A percentile compares a stretch with the other conserved stretches of the same genome.
These are phyloP conservation scores for Anthoceros angustus DNA, from an alignment of 225 moss, liverwort and hornwort genomes.

Conservation along the genomic window DNA sequence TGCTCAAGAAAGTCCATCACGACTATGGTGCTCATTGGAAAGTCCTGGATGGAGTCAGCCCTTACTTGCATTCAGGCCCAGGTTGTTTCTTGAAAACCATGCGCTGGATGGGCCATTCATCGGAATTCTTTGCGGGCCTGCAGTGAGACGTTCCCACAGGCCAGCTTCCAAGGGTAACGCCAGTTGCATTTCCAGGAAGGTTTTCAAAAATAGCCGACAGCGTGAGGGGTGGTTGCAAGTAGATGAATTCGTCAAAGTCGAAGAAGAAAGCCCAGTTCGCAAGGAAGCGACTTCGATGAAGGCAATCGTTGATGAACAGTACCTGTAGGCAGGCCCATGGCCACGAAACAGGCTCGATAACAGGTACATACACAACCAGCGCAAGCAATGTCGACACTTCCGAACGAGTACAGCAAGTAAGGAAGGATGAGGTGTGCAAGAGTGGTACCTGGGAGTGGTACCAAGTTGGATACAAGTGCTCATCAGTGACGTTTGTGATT, in stretches of 20 bases:
- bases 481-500: neutral
- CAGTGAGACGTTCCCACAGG: neutral
- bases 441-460: neutral
- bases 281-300: neutral
- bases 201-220: neutral
- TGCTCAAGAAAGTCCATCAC: no score
- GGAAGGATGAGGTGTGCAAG: no score
- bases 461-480: neutral
- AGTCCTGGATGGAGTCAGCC: no score
- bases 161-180: neutral
- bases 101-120: neutral
- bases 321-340: no score
- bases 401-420: no score
- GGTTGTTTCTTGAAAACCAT: neutral
- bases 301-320: conserved; percentile 1
- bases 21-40: no score
- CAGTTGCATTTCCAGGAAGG: neutral
- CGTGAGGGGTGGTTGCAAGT: neutral
- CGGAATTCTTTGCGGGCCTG: neutral
- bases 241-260: neutral
- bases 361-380: no score
- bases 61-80: no score
- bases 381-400: no score
- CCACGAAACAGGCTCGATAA: no score
- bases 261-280: neutral